Percentiles rank a stretch among this genome's conserved stretches.
Evolutionary conservation across 306 rosid species (phyloP).

Genomic region (Cucumis melo): DNA sequence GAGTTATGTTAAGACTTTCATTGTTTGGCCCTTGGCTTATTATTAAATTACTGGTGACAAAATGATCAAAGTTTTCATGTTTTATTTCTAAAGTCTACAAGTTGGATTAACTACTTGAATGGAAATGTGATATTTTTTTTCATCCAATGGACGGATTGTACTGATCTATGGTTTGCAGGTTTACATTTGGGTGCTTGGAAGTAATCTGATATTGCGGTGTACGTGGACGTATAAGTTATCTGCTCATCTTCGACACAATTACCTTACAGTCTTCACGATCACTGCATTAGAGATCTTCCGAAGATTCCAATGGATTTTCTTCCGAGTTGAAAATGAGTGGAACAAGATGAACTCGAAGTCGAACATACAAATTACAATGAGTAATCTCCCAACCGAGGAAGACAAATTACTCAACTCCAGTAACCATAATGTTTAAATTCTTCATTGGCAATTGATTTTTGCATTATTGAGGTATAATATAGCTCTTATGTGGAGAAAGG

Average conservation of each 20-base stretch:
- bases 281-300: conserved; percentile 87
- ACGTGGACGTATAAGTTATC: conserved; percentile 99
- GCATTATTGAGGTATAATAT: neutral
- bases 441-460: neutral
- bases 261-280: conserved; percentile 67
- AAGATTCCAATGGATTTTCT: conserved; percentile 95
- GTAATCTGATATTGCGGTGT: conserved; percentile 88
- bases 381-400: conserved; percentile 49
- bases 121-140: neutral
- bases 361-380: conserved; percentile 41
- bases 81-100: neutral
- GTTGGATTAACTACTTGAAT: neutral
- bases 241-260: conserved; percentile 96
- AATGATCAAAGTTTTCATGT: neutral
- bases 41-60: neutral
- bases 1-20: neutral
- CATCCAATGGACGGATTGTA: neutral
- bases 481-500: neutral
- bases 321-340: conserved; percentile 91
- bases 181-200: conserved; percentile 80
- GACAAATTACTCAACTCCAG: conserved; percentile 47
- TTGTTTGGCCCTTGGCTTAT: neutral
- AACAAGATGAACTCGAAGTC: conserved; percentile 68
- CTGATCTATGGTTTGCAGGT: conserved; percentile 40
- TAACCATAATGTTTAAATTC: conserved; percentile 49